Percentiles rank a stretch among this genome's conserved stretches.
Conservation (phyloP, 1,284 basidiomycete species). For the Boletus semigastroideus region DNA sequence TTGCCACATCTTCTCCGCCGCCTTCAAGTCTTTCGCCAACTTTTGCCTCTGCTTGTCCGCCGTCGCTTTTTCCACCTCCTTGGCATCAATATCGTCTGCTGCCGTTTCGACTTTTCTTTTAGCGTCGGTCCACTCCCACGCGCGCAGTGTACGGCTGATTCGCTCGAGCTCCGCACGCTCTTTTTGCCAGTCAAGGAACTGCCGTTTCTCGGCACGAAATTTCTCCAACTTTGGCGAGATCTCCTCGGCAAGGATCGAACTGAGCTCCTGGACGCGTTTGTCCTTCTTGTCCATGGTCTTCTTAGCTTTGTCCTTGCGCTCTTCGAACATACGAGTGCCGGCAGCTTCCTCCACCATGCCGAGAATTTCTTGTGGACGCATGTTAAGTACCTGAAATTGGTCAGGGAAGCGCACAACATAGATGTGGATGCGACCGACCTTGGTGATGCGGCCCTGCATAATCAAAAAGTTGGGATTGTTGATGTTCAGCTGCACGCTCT, state of each 20-base stretch:
- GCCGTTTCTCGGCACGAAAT: slow-evolving; percentile 87
- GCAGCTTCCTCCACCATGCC: slow-evolving; percentile 99
- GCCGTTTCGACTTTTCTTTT: slow-evolving; percentile 47
- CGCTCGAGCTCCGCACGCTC: slow-evolving; percentile 86
- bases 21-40: slow-evolving; percentile 45
- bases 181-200: slow-evolving; percentile 92
- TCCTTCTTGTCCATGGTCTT: slow-evolving; percentile 99
- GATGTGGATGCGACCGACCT: slow-evolving; percentile 44
- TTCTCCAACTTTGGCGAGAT: slow-evolving; percentile 95
- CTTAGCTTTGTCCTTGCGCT: slow-evolving; percentile 95
- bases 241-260: slow-evolving; percentile 80
- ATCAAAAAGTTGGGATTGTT: slow-evolving; percentile 99
- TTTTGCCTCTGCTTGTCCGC: slow-evolving; percentile 53
- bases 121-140: slow-evolving; percentile 83
- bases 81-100: slow-evolving; percentile 55
- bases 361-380: slow-evolving; percentile 97
- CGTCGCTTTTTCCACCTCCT: slow-evolving; percentile 44
- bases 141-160: slow-evolving; percentile 81
- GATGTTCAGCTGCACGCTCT: slow-evolving; percentile 98
- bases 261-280: slow-evolving; percentile 92
- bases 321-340: slow-evolving; percentile 99
- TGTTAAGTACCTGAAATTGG: slow-evolving; percentile 76
- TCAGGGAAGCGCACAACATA: neutral
- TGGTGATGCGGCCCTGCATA: slow-evolving; percentile 98
- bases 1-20: slow-evolving; percentile 53